Base-by-base conservation (phyloP, 1,284 basidiomycete genomes). In the Lentinula novae-zelandiae region DNA sequence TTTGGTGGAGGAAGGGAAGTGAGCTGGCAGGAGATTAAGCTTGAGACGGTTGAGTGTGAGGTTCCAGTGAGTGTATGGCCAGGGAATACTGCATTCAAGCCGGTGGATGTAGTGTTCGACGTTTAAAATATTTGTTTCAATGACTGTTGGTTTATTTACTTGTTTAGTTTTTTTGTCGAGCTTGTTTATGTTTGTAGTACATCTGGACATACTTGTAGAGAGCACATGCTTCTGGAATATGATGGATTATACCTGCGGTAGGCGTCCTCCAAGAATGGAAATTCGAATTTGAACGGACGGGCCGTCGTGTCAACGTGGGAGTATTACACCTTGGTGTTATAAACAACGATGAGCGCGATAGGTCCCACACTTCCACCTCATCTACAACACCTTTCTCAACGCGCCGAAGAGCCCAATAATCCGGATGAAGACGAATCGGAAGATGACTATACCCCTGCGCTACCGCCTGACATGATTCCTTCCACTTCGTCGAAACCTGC, bases 1-100 rank as follows among this genome's bases (percentile, higher is more conserved):
- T 81, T 81, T 68, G 79, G 55, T 54, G 56, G 78, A 1, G 86
- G 82, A 0, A 78, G 78, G 10, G 86, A 86, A 65, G 81, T 79
- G 6, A 86, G 81, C 3, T 92, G 90, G 90, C 69, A 65, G 53
- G 82, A 85, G 61, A 78, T 88, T 17, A 77, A 74, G 68, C 79
- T 88, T 27, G 92, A 96, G 78, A 90, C 87, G 62, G 92, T 97
- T 17, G 93, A 96, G 71, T 96, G 94, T 68, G 90, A 93, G 72
- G 88, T 97, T 53, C 93, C 93, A n/a, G 85, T 97, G 60, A 85
- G 76, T 66, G 89, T 96, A 3, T 92, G 90, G 80, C 88, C 94
- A 13, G 92, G 92, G 31, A 95, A 94, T 73, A 95, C 94, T 7
- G 90, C 89, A 56, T 95, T 93, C 74, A 86, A 85, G 72, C 86